Base-by-base conservation (phyloP, 2,329 filamentous ascomycete species). In the Aspergillus terreus region DNA sequence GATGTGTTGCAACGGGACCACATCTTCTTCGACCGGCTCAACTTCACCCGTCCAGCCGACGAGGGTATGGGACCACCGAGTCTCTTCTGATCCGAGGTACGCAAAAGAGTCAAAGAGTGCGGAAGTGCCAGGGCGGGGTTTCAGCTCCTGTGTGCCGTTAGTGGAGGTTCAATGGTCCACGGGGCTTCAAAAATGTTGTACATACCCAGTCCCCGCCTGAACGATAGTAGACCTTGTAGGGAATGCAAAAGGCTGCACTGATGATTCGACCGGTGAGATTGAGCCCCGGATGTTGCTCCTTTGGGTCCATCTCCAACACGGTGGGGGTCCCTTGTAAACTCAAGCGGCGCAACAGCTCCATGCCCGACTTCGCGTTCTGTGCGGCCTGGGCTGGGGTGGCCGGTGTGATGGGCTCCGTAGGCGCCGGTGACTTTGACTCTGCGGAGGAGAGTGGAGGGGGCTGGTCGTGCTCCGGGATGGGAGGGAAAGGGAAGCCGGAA, bases 31-130 rank as follows among this genome's bases (percentile, higher is more conserved):
- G 12, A 67, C 58, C n/a, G 70, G 74, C 51, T 85, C 82, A 53
- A 92, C 87, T 70, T 97, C 92, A 52, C 92, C 92, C 3, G 92
- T 96, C 92, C 92, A 97, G 43, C 90, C 92, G 48, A 97, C 88
- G 5, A 96, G 82, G 1, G 86, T 94, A 74, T 96, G 92, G 63
- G 91, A 90, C 92, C 92, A 97, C 17, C 87, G 85, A 2, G 87
- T 86, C 41, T 87, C 81, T 50, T 87, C 79, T n/a, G 91, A 95
- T 3, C 91, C 89, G 42, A 97, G 83, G 71, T 95, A 86, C 50
- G 86, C 83, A 65, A 97, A 91, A 9, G 91, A 92, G 70, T 96
- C 91, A 72, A 95, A 95, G 32, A 97, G 81, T 14, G 92, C 91
- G 11, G 92, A 96, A 52, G 92, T 92, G 50, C 92, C 92, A 54